phyloP scores from a whole-genome alignment of 768 basidiomycete species.

The Boletus rubescentipes region DNA sequence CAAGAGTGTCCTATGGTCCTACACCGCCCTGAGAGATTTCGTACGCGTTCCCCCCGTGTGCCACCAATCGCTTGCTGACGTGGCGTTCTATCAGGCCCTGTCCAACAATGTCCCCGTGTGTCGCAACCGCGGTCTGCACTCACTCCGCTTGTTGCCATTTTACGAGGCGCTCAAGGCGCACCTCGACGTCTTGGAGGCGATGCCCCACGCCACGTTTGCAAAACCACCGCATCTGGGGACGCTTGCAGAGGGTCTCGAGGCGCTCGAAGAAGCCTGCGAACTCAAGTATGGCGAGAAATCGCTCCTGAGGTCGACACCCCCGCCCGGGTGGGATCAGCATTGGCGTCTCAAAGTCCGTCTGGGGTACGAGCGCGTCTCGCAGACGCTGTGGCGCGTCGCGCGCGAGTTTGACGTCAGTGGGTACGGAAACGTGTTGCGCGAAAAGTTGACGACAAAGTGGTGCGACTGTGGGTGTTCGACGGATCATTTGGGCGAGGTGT shows the following conservation, averaged over 20 bases:
- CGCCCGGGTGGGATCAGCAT: constrained; percentile 50
- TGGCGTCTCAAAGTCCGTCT: constrained; percentile 60
- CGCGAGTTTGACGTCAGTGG: constrained; percentile 72
- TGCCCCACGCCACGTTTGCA: constrained; percentile 54
- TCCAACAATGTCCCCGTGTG: constrained; percentile 71
- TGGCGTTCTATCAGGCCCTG: constrained; percentile 47
- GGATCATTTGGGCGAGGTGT: constrained; percentile 75
- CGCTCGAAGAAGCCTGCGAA: constrained; percentile 65
- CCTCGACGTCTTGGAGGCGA: constrained; percentile 57
- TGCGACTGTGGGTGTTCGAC: constrained; percentile 82
- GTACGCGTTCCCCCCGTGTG: constrained; percentile 46
- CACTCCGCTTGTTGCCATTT: constrained; percentile 60
- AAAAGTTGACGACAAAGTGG: constrained; percentile 75
- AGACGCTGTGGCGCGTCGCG: constrained; percentile 69
- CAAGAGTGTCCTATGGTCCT: constrained; percentile 78
- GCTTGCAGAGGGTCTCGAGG: constrained; percentile 54
- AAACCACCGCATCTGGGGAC: constrained; percentile 68
- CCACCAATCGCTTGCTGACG: constrained; percentile 11
- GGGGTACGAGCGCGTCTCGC: constrained; percentile 63
- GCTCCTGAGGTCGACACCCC: constrained; percentile 30
- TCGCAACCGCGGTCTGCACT: constrained; percentile 63
- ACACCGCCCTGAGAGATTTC: constrained; percentile 74
- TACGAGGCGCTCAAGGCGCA: constrained; percentile 60
- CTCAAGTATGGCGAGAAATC: constrained; percentile 48
- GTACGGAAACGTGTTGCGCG: constrained; percentile 65